Percentiles rank a stretch among this genome's conserved stretches.
Conservation (phyloP, 306 rosid genomes). For the Luffa aegyptiaca region DNA sequence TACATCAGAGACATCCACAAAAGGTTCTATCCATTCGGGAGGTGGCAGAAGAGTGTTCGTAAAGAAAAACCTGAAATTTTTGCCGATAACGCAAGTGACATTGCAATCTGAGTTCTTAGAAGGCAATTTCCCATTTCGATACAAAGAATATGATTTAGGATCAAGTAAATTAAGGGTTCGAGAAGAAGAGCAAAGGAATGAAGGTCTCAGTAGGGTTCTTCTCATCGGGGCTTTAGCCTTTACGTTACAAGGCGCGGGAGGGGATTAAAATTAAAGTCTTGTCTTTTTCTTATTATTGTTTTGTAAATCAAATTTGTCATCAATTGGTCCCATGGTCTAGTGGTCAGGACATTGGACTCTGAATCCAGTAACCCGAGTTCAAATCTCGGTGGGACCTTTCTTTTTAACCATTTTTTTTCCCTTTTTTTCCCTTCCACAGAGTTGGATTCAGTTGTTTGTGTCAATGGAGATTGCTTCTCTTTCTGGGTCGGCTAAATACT, state of each 20-base stretch:
- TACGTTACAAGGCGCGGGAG: neutral
- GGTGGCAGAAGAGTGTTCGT: conserved; percentile 48
- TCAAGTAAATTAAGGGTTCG: conserved; percentile 5
- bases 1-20: conserved; percentile 61
- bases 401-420: neutral
- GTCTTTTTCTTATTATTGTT: neutral
- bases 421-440: too few species aligned
- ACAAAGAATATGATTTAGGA: neutral
- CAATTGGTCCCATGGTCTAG: conserved; percentile 12
- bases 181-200: conserved; percentile 1
- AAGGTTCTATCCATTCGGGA: conserved; percentile 71
- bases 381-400: conserved; percentile 25
- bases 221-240: conserved; percentile 22
- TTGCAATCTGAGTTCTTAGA: conserved; percentile 13
- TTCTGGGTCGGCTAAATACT: neutral
- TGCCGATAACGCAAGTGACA: neutral
- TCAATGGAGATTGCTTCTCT: neutral
- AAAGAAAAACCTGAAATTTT: conserved; percentile 25
- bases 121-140: conserved; percentile 18
- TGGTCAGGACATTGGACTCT: conserved; percentile 45
- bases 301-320: neutral
- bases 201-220: conserved; percentile 21
- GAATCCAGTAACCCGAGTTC: conserved; percentile 41
- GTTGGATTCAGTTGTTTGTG: too few species aligned
- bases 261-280: neutral